Base-by-base conservation (phyloP, 768 basidiomycete species). In the Boletus barrowsii region DNA sequence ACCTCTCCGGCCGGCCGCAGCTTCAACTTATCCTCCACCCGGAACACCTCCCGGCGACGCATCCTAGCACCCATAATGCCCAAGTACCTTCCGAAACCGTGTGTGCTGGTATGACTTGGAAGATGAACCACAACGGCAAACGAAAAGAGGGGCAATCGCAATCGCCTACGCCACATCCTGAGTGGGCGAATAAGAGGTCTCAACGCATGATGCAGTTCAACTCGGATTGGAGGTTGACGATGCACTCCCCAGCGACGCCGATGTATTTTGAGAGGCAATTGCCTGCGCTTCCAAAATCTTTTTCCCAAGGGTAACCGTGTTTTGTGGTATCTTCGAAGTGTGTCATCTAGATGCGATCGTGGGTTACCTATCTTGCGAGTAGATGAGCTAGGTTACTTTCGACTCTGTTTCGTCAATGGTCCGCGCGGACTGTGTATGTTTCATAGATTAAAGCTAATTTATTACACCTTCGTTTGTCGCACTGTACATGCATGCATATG, bases 61-160 rank as follows among this genome's bases (percentile, higher is more conserved):
- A 84, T 58, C 78, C 83, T 1, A 82, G 80, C 57, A 72, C 80
- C 42, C 82, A 84, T 59, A 79, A 80, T 54, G 70, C 77, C 1
- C 69, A 81, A 4, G 68, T 76, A 52, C 65, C 69, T 2, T 69
- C 70, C 26, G 65, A 70, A n/a, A 67, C 56, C 8, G 44, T 62
- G 20, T 61, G 66, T 26, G 44, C 56, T 0, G 65, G 68, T 10
- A 46, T 40, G 11, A 67, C 65, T n/a, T 52, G 62, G 0, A 60
- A 44, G 22, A 46, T 37, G 39, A 39, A 60, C 26, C 54, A 55
- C 11, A 40, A 42, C 20, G 29, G 39, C 29, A 53, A 54, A 24
- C 51, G 22, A 26, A 55, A 50, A 13, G 53, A 48, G 8, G 49
- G 29, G 0, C 29, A 10, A 40, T 37, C 42, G 26, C 20, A n/a